Percentiles rank a stretch among this genome's conserved stretches.
These are phyloP conservation scores for Ogataea methanolica DNA, from an alignment of 805 yeast genomes.

Conservation along the genomic window DNA sequence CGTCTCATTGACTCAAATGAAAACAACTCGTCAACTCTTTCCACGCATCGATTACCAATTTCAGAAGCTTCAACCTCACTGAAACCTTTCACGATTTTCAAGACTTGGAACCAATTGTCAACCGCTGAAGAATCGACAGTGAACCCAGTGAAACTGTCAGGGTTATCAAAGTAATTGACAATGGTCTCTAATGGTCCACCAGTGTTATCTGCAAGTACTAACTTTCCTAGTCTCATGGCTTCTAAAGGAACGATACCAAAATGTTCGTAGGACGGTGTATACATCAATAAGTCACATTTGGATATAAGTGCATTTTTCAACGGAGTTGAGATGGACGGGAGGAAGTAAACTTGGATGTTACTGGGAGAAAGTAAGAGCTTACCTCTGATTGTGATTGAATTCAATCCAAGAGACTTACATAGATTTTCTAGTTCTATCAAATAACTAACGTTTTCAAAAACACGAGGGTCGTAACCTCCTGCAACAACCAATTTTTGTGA, in stretches of 20 bases:
- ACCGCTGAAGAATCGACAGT: constrained; percentile 41
- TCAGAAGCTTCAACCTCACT: constrained; percentile 5
- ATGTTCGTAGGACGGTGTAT: constrained; percentile 91
- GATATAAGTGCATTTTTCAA: constrained; percentile 60
- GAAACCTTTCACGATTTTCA: constrained; percentile 34
- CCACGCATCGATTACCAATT: constrained; percentile 22
- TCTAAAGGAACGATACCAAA: constrained; percentile 98
- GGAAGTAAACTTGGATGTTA: constrained; percentile 38
- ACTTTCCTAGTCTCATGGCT: constrained; percentile 79
- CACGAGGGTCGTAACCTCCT: constrained; percentile 86
- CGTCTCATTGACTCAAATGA: constrained; percentile 42
- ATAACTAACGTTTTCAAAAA: constrained; percentile 71
- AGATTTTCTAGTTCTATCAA: constrained; percentile 53
- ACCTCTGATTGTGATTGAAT: constrained; percentile 36
- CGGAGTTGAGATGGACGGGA: constrained; percentile 72
- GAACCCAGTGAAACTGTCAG: constrained; percentile 50
- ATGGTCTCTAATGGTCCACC: constrained; percentile 94
- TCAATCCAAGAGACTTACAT: constrained; percentile 41
- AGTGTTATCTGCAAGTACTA: constrained; percentile 78
- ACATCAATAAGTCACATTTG: constrained; percentile 57
- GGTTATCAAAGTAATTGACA: constrained; percentile 27
- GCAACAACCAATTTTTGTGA: constrained; percentile 61
- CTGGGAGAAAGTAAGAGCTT: constrained; percentile 10
- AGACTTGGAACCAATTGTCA: constrained; percentile 49
- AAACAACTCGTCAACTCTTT: constrained; percentile 36